phyloP scores from a whole-genome alignment of 768 basidiomycete genomes.

The Trametes villosa region DNA sequence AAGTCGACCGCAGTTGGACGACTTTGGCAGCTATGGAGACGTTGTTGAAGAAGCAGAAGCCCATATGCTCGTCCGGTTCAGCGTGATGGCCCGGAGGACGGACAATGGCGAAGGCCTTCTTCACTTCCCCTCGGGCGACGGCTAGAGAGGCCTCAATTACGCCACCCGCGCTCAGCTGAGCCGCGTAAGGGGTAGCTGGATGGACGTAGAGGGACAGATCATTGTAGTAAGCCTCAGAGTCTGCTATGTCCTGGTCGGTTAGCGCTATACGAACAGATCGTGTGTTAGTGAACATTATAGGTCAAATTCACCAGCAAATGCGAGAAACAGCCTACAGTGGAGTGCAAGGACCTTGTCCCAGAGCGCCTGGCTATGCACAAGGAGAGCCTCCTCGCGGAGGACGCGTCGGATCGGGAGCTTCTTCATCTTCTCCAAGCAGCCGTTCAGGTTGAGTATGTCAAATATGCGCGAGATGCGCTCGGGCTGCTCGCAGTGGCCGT shows the following conservation, averaged over 20 bases:
- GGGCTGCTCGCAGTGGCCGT: slow-evolving; percentile 79
- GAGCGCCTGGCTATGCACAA: slow-evolving; percentile 90
- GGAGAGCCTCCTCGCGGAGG: slow-evolving; percentile 74
- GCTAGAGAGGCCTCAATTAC: slow-evolving; percentile 89
- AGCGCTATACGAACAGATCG: slow-evolving; percentile 52
- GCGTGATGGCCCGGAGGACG: slow-evolving; percentile 98
- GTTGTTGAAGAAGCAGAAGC: slow-evolving; percentile 99
- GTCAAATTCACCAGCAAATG: not conserved
- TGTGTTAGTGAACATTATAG: not conserved
- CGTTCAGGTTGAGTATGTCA: slow-evolving; percentile 60
- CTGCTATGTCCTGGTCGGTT: slow-evolving; percentile 71
- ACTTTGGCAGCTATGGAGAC: slow-evolving; percentile 91
- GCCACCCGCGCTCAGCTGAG: slow-evolving; percentile 90
- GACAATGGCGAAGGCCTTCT: slow-evolving; percentile 93
- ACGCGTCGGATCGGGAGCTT: slow-evolving; percentile 77
- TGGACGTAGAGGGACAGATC: slow-evolving; percentile 92
- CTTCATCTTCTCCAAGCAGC: slow-evolving; percentile 73
- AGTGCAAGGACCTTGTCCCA: slow-evolving; percentile 89
- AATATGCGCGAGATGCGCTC: slow-evolving; percentile 80
- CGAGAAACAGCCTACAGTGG: slow-evolving; percentile 64
- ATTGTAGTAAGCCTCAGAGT: slow-evolving; percentile 85
- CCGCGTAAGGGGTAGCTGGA: slow-evolving; percentile 80
- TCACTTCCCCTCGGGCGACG: slow-evolving; percentile 78
- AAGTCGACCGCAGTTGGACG: slow-evolving; percentile 66
- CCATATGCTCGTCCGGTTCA: slow-evolving; percentile 98